These are phyloP conservation scores for Fusarium xylarioides DNA, from an alignment of 2,329 filamentous ascomycete species.

Conservation along the genomic window DNA sequence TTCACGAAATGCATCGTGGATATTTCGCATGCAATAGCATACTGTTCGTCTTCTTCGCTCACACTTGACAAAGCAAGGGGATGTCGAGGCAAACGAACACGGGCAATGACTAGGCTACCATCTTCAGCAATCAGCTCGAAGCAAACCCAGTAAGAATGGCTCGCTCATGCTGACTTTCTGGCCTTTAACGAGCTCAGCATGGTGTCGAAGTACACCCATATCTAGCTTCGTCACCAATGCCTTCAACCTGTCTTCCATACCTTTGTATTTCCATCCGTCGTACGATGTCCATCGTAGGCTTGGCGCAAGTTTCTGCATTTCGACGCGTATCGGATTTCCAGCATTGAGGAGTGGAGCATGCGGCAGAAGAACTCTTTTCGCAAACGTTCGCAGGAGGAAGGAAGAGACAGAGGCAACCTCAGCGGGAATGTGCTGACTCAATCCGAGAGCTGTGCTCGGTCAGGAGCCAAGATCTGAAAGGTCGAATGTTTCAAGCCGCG, in stretches of 20 bases:
- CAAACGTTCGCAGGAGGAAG: not conserved
- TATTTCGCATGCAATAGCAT: constrained; percentile 32
- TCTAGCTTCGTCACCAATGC: constrained; percentile 17
- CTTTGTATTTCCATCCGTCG: constrained; percentile 37
- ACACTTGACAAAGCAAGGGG: constrained; percentile 16
- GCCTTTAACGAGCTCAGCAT: constrained; percentile 32
- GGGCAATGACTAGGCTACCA: constrained; percentile 34
- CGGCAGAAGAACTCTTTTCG: not conserved
- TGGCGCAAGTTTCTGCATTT: not conserved
- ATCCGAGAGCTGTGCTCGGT: not conserved
- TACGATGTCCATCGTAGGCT: constrained; percentile 27
- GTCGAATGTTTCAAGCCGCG: too few relatives aligned
- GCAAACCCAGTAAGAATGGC: constrained; percentile 43
- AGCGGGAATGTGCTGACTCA: not conserved
- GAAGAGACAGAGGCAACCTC: not conserved
- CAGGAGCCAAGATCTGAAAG: not conserved
- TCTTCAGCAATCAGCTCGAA: constrained; percentile 40
- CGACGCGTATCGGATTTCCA: not conserved
- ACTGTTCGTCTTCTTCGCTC: constrained; percentile 16
- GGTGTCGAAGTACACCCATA: constrained; percentile 26
- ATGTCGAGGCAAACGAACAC: constrained; percentile 38
- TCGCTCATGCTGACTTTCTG: constrained; percentile 42
- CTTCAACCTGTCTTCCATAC: constrained; percentile 34
- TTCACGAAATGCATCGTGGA: constrained; percentile 31
- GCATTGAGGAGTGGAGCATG: not conserved